phyloP scores from a whole-genome alignment of 441 rosid species.

The Croton laevigatus region DNA sequence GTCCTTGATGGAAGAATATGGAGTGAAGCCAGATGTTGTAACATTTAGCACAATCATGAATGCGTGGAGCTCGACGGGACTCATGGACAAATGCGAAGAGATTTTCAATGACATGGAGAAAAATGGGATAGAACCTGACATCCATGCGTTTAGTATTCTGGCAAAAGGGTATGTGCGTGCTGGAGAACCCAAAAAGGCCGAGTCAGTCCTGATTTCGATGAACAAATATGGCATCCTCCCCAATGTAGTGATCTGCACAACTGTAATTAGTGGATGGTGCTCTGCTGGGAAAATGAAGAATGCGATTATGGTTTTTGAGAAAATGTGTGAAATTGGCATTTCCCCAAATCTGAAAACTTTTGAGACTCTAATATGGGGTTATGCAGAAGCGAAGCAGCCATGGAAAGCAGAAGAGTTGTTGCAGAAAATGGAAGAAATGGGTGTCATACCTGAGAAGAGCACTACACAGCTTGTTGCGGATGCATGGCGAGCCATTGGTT shows the following conservation, averaged over 20 bases:
- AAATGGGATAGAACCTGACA: constrained; percentile 75
- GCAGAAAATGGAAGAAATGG: constrained; percentile 61
- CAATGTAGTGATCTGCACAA: constrained; percentile 85
- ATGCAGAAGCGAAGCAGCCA: constrained; percentile 84
- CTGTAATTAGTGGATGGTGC: constrained; percentile 89
- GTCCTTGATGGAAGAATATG: constrained; percentile 75
- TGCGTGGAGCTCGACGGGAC: constrained; percentile 87
- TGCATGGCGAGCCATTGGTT: constrained; percentile 74
- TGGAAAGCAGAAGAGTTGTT: constrained; percentile 78
- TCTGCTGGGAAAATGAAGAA: constrained; percentile 71
- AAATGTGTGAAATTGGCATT: constrained; percentile 57
- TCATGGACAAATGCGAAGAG: constrained; percentile 82
- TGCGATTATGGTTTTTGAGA: constrained; percentile 58
- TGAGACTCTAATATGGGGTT: constrained; percentile 94
- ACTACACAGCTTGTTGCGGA: constrained; percentile 70
- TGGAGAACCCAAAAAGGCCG: constrained; percentile 72
- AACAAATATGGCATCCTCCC: constrained; percentile 50
- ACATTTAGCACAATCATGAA: constrained; percentile 96
- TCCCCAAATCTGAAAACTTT: constrained; percentile 75
- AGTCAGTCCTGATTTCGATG: constrained; percentile 60
- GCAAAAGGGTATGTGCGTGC: constrained; percentile 89
- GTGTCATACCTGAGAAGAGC: constrained; percentile 48
- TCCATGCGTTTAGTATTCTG: constrained; percentile 73
- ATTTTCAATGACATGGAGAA: constrained; percentile 78
- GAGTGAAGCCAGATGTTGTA: constrained; percentile 77